A percentile compares a stretch with the other conserved stretches of the same genome.
These are phyloP conservation scores for Myrmaecium sp. DNA, from an alignment of 2,329 filamentous ascomycete species.

Conservation along the genomic window DNA sequence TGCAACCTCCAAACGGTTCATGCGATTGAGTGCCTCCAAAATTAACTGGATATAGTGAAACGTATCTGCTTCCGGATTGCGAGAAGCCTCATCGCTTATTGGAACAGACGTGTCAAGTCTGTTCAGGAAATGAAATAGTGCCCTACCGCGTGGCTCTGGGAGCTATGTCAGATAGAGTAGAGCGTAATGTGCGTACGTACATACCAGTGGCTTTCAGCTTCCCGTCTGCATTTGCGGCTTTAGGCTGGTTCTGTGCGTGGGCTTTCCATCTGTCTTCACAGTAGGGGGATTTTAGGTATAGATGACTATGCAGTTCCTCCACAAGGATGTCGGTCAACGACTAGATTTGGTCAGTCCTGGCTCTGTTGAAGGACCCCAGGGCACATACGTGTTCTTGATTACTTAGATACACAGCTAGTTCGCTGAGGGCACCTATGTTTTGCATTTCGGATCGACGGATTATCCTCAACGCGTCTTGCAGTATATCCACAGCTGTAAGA, in stretches of 20 bases:
- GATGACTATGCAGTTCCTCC: conserved; percentile 92
- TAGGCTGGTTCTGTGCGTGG: conserved; percentile 50
- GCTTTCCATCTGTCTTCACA: conserved; percentile 92
- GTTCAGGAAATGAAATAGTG: conserved; percentile 40
- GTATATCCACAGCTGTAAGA: conserved; percentile 74
- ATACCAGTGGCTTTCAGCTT: conserved; percentile 13
- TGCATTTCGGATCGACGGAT: conserved; percentile 80
- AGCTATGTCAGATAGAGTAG: conserved; percentile 3
- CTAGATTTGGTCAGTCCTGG: conserved; percentile 6
- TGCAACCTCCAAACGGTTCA: conserved; percentile 70
- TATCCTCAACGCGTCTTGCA: conserved; percentile 72
- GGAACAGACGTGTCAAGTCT: conserved; percentile 34
- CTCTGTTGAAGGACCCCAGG: neutral
- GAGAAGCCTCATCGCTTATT: conserved; percentile 72
- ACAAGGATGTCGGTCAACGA: conserved; percentile 84
- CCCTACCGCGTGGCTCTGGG: conserved; percentile 31
- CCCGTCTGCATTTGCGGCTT: conserved; percentile 16
- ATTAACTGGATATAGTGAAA: conserved; percentile 84
- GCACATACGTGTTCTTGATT: conserved; percentile 65
- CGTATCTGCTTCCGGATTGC: conserved; percentile 88
- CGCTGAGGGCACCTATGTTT: conserved; percentile 72
- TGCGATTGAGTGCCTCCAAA: conserved; percentile 76
- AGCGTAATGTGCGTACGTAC: neutral
- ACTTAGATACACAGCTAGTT: conserved; percentile 71
- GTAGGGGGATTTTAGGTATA: conserved; percentile 95